These are phyloP conservation scores for Amyloporia xantha DNA, from an alignment of 768 basidiomycete genomes.

Conservation along the genomic window DNA sequence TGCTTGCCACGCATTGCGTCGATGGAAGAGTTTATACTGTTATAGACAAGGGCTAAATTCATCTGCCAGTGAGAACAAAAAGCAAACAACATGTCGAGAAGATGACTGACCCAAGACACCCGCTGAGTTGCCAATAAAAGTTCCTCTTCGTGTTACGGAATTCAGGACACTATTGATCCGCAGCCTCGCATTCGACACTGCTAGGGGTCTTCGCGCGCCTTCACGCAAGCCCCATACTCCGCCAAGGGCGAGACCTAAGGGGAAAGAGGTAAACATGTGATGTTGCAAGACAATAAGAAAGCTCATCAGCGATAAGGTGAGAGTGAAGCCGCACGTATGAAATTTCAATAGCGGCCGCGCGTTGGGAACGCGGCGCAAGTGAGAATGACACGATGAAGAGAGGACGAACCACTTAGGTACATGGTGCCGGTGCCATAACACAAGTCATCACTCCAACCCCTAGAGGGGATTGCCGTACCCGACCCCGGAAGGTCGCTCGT, in stretches of 20 bases:
- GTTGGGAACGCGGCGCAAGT: background rate
- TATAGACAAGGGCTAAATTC: slow-evolving; percentile 83
- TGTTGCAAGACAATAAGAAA: slow-evolving; percentile 70
- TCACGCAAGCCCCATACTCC: slow-evolving; percentile 95
- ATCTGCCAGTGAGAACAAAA: slow-evolving; percentile 34
- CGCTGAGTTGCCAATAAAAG: slow-evolving; percentile 96
- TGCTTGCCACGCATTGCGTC: slow-evolving; percentile 87
- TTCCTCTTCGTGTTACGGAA: slow-evolving; percentile 93
- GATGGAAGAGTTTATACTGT: slow-evolving; percentile 91
- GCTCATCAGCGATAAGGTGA: slow-evolving; percentile 61
- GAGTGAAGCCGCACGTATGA: slow-evolving; percentile 20
- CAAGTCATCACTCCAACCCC: slow-evolving; percentile 98
- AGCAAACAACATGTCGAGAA: slow-evolving; percentile 25
- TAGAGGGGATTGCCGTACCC: slow-evolving; percentile 83
- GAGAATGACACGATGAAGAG: slow-evolving; percentile 15
- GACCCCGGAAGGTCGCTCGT: slow-evolving; percentile 85
- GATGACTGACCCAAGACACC: slow-evolving; percentile 85
- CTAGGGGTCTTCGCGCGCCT: slow-evolving; percentile 82
- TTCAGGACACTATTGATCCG: slow-evolving; percentile 97
- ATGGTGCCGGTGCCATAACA: slow-evolving; percentile 99
- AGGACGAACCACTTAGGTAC: slow-evolving; percentile 88
- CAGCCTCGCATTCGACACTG: slow-evolving; percentile 77
- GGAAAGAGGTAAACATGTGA: slow-evolving; percentile 69
- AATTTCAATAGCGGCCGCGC: background rate
- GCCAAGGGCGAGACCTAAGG: slow-evolving; percentile 86